A percentile compares a stretch with the other conserved stretches of the same genome.
Conservation (phyloP, 1,284 basidiomycete genomes). For the Psilocybe mexicana region DNA sequence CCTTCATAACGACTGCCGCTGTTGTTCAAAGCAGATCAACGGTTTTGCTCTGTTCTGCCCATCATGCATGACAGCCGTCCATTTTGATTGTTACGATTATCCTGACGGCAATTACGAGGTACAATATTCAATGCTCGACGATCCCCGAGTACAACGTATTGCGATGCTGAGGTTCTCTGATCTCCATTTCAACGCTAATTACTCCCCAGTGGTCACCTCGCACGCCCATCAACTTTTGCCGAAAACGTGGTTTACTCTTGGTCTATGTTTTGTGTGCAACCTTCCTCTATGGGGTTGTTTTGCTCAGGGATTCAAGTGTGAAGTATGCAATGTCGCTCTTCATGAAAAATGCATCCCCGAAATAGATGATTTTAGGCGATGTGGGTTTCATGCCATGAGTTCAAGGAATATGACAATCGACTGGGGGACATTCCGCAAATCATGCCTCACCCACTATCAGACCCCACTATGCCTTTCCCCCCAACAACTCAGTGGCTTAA, state of each 20-base stretch:
- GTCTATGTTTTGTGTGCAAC: constrained; percentile 65
- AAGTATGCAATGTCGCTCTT: constrained; percentile 59
- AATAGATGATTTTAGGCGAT: constrained; percentile 33
- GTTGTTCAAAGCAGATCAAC: constrained; percentile 49
- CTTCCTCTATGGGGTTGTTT: constrained; percentile 72
- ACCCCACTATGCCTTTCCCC: constrained; percentile 43
- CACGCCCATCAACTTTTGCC: constrained; percentile 51
- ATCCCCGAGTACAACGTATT: constrained; percentile 50
- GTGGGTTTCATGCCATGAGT: constrained; percentile 39
- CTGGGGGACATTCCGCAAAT: constrained; percentile 47
- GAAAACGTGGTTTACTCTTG: constrained; percentile 72
- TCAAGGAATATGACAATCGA: constrained; percentile 54
- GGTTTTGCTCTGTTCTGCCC: constrained; percentile 69
- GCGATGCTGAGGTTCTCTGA: constrained; percentile 63
- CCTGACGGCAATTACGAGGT: constrained; percentile 59
- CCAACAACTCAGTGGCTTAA: constrained; percentile 43
- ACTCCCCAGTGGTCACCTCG: constrained; percentile 19
- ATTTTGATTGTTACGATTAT: constrained; percentile 74
- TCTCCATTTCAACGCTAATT: constrained; percentile 36
- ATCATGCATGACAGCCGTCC: constrained; percentile 63
- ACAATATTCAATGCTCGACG: constrained; percentile 49
- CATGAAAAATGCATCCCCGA: constrained; percentile 55
- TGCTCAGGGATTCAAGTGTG: constrained; percentile 65
- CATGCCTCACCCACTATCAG: constrained; percentile 54
- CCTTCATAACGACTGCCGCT: constrained; percentile 50